Percentiles rank a stretch among this genome's conserved stretches.
phyloP scores from a whole-genome alignment of 768 basidiomycete genomes.

The Termitomyces sp. region DNA sequence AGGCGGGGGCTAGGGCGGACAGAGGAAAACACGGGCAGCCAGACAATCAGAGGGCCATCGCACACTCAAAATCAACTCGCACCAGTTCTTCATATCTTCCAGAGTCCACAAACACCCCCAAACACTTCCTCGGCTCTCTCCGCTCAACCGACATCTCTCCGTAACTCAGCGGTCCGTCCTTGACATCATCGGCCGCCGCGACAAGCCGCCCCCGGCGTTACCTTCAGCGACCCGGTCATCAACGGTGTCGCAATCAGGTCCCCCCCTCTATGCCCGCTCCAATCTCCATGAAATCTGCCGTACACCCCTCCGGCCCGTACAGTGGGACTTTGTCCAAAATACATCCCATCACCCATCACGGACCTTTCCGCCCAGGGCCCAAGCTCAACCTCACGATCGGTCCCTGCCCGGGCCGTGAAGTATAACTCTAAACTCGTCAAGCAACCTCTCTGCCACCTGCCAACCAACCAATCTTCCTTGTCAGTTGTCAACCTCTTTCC shows the following conservation, averaged over 20 bases:
- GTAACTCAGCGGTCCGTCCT: neutral
- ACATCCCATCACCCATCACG: neutral
- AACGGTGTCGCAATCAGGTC: no score
- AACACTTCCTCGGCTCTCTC: conserved; percentile 3
- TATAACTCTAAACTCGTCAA: no score
- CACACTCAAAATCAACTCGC: conserved; percentile 3
- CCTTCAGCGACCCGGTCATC: no score
- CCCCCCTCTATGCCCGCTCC: no score
- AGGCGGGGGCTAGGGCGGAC: conserved; percentile 35
- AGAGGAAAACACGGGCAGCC: conserved; percentile 12
- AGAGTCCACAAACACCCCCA: neutral
- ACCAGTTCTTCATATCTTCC: conserved; percentile 12
- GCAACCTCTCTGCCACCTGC: no score
- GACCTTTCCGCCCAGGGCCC: neutral
- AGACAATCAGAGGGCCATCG: conserved; percentile 19
- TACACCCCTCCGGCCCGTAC: neutral
- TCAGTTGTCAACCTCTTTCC: no score
- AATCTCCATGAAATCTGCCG: neutral
- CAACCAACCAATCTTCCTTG: no score
- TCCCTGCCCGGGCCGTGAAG: neutral
- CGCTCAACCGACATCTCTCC: neutral
- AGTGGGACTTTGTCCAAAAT: no score
- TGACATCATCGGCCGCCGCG: no score
- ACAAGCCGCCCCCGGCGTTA: no score
- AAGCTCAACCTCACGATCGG: no score